phyloP scores from a whole-genome alignment of 2,329 filamentous ascomycete genomes.

The Fusarium kyushuense region DNA sequence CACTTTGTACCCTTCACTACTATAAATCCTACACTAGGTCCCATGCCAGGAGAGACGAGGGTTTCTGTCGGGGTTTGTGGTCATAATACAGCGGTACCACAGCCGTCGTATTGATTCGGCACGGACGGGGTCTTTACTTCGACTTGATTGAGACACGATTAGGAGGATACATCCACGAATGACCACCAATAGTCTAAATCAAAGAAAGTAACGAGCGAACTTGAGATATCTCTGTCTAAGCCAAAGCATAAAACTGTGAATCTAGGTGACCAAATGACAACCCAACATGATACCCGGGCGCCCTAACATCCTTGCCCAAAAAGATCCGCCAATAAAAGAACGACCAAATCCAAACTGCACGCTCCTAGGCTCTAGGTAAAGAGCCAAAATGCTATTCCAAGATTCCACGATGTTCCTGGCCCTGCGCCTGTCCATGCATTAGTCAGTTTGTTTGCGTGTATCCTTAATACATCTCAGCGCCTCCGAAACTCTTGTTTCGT shows the following conservation, averaged over 20 bases:
- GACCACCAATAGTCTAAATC: background rate
- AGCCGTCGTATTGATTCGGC: background rate
- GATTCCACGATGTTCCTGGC: constrained; percentile 8
- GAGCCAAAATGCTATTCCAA: constrained; percentile 27
- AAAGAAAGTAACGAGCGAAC: constrained; percentile 16
- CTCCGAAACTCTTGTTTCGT: constrained; percentile 63
- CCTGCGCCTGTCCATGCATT: constrained; percentile 23
- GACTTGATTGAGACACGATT: background rate
- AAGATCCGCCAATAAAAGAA: constrained; percentile 1
- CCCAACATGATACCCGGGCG: constrained; percentile 10
- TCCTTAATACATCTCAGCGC: constrained; percentile 54
- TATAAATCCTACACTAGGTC: constrained; percentile 51
- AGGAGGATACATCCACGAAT: background rate
- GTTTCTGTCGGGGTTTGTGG: constrained; percentile 50
- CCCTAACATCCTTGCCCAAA: constrained; percentile 14
- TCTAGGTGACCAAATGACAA: constrained; percentile 13
- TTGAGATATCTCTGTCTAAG: constrained; percentile 28
- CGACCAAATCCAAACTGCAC: constrained; percentile 14
- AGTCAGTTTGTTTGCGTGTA: background rate
- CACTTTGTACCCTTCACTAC: constrained; percentile 55
- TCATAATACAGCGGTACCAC: constrained; percentile 11
- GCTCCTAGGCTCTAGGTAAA: constrained; percentile 17
- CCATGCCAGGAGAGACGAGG: constrained; percentile 55
- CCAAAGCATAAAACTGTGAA: constrained; percentile 6
- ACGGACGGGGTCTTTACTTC: background rate